phyloP scores from a whole-genome alignment of 1,139 yeast species.

The Kurtzmaniella natalensis region DNA sequence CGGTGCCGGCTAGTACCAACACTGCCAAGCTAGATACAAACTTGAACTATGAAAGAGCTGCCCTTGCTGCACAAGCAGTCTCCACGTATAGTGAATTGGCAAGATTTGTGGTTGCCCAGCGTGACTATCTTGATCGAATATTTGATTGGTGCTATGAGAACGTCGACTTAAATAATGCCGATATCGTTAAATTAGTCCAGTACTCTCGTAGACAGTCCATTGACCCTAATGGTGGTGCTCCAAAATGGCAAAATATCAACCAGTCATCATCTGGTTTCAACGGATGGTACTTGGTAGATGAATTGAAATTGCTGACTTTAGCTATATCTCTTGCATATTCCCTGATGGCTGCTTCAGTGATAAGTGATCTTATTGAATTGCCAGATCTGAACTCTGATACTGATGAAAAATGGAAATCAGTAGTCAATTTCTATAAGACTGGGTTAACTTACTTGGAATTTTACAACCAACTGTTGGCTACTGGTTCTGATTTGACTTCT shows the following conservation, averaged over 20 bases:
- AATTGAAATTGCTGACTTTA: conserved; percentile 23
- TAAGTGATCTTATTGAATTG: conserved; percentile 32
- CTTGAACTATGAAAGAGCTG: conserved; percentile 15
- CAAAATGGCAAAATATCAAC: conserved; percentile 3
- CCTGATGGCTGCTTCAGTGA: conserved; percentile 33
- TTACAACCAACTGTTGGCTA: conserved; percentile 13
- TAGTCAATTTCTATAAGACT: conserved; percentile 27
- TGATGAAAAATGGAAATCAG: conserved; percentile 36
- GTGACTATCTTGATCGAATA: conserved; percentile 28
- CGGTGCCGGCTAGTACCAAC: conserved; percentile 16
- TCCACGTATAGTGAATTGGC: conserved; percentile 26
- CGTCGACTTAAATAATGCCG: conserved; percentile 2
- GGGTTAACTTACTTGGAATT: conserved; percentile 26
- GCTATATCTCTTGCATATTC: conserved; percentile 28
- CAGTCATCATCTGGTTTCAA: not conserved
- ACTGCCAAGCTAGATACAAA: conserved; percentile 11
- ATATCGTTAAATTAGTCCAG: conserved; percentile 4
- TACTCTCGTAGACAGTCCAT: conserved; percentile 6
- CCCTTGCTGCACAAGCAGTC: conserved; percentile 5
- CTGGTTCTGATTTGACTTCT: conserved; percentile 12
- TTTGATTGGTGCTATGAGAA: conserved; percentile 11
- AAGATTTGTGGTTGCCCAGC: conserved; percentile 28
- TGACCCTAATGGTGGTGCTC: too few relatives aligned
- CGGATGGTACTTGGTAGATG: conserved; percentile 30
- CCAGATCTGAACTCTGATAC: conserved; percentile 11